These are phyloP conservation scores for Euclidium syriacum DNA, from an alignment of 345 rosid genomes.

Conservation along the genomic window DNA sequence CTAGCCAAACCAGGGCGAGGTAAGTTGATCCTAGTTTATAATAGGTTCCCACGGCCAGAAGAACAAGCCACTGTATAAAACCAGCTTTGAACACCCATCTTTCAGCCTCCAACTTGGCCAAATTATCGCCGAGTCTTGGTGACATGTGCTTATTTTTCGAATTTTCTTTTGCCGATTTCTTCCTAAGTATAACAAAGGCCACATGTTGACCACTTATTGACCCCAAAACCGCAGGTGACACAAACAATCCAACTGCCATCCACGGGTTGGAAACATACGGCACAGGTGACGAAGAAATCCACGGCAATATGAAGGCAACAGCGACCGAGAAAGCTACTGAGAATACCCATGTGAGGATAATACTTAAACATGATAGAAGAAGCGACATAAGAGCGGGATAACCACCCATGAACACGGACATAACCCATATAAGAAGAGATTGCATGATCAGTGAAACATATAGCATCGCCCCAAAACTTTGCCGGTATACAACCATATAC, in stretches of 20 bases:
- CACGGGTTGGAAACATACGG: slow-evolving; percentile 80
- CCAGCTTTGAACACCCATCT: slow-evolving; percentile 94
- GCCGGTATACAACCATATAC: slow-evolving; percentile 70
- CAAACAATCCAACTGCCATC: slow-evolving; percentile 81
- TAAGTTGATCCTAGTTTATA: slow-evolving; percentile 72
- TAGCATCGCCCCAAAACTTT: slow-evolving; percentile 65
- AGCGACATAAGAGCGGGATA: slow-evolving; percentile 58
- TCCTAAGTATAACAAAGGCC: slow-evolving; percentile 52
- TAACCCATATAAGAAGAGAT: slow-evolving; percentile 72
- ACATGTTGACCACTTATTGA: slow-evolving; percentile 85
- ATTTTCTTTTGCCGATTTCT: slow-evolving; percentile 42
- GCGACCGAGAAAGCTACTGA: slow-evolving; percentile 67
- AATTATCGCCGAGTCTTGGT: slow-evolving; percentile 38
- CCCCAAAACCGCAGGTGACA: slow-evolving; percentile 83
- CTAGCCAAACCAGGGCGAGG: slow-evolving; percentile 81
- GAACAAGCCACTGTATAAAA: slow-evolving; percentile 75
- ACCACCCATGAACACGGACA: slow-evolving; percentile 92
- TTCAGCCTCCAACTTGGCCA: slow-evolving; percentile 83
- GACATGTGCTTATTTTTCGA: slow-evolving; percentile 49
- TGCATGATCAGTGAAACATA: slow-evolving; percentile 77
- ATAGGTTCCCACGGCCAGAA: slow-evolving; percentile 67
- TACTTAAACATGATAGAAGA: slow-evolving; percentile 61
- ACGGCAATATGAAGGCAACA: slow-evolving; percentile 67
- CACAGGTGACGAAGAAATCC: slow-evolving; percentile 64
- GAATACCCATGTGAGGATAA: slow-evolving; percentile 58